Percentiles rank a stretch among this genome's conserved stretches.
phyloP scores from a whole-genome alignment of 1,284 basidiomycete species.

The Ustilago shanxiensis region DNA sequence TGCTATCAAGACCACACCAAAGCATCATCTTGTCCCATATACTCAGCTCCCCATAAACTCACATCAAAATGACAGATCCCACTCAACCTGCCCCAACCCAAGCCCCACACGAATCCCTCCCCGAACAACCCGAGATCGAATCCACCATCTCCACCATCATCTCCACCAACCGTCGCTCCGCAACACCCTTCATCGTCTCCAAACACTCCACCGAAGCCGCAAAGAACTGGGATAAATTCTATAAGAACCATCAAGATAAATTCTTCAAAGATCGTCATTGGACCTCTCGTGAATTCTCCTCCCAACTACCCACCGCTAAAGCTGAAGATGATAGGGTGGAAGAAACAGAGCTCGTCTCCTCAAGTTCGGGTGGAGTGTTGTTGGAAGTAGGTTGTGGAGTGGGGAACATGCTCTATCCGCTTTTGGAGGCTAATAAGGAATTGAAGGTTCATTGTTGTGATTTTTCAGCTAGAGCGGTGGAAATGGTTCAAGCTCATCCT shows the following conservation, averaged over 20 bases:
- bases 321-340: conserved; percentile 39
- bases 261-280: conserved; percentile 71
- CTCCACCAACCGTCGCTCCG: conserved; percentile 53
- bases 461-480: conserved; percentile 65
- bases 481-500: conserved; percentile 64
- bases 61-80: background rate
- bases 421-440: conserved; percentile 50
- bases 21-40: too few relatives aligned
- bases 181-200: conserved; percentile 53
- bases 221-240: conserved; percentile 70
- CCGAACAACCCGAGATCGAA: conserved; percentile 28
- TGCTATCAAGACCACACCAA: too few relatives aligned
- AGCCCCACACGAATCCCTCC: conserved; percentile 24
- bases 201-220: conserved; percentile 64
- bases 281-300: conserved; percentile 67
- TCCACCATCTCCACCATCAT: conserved; percentile 30
- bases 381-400: conserved; percentile 69
- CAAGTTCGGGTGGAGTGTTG: conserved; percentile 38
- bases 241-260: conserved; percentile 65
- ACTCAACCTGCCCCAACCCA: background rate
- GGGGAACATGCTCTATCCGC: conserved; percentile 68
- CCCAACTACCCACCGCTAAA: conserved; percentile 16
- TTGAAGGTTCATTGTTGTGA: conserved; percentile 68
- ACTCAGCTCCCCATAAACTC: too few relatives aligned
- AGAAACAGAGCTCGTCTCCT: conserved; percentile 23